Evolutionary conservation across 202 grass and related monocot species (phyloP), one percentile per base, ranked within the genome.

Genomic region (Brachypodium distachyon): DNA sequence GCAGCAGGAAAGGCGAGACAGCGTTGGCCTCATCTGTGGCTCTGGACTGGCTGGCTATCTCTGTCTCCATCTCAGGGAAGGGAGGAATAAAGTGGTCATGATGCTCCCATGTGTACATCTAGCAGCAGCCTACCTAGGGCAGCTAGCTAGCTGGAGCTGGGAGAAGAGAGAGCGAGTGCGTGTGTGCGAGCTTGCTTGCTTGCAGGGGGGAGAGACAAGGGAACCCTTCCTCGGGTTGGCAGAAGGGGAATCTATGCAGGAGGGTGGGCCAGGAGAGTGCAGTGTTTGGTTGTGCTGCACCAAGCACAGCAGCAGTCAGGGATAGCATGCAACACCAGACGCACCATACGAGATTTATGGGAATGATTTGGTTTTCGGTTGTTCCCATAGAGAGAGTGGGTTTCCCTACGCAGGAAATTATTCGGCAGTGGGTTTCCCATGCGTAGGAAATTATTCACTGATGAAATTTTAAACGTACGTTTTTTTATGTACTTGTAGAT

Each of bases 171-270:
- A 29, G 18, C 2, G 3, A 7, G 17, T 7, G 26, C 13, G 23
- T n/a, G n/a, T n/a, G n/a, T n/a, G n/a, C n/a, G n/a, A n/a, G n/a
- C n/a, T n/a, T n/a, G n/a, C n/a, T n/a, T n/a, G n/a, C n/a, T n/a
- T n/a, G n/a, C n/a, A n/a, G 14, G 39, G 31, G 49, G 44, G 41
- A 18, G 27, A 79, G 65, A 38, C 28, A 12, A 36, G 13, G 29
- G 41, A 61, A 38, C 29, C 55, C 54, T 42, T 81, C 68, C 42
- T 70, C 52, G 53, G 42, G 69, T 77, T 48, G 73, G 81, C 81
- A 83, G 73, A 52, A 77, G 42, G 62, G 73, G 81, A 84, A 84
- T 84, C 81, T 84, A 55, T 71, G 64, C 81, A 72, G 55, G 18
- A 41, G 3, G 9, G 42, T 18, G 74, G 53, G 46, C 31, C 51